Conservation (phyloP, 2,329 filamentous ascomycete species). For the Cercospora citrullina region DNA sequence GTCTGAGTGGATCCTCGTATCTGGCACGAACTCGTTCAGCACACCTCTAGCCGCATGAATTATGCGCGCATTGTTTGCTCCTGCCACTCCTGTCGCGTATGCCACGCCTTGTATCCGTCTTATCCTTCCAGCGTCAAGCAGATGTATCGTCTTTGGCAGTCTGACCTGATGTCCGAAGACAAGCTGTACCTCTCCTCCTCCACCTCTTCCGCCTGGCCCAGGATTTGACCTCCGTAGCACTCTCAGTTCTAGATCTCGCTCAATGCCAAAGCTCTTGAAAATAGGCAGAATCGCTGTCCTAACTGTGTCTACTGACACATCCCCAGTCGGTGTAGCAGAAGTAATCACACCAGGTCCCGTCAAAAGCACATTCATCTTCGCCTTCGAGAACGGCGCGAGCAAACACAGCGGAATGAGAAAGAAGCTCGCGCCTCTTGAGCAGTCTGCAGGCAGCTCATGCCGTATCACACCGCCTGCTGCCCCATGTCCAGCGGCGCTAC, state of each 20-base stretch:
- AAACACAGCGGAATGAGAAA: conserved; percentile 88
- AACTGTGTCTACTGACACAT: conserved; percentile 90
- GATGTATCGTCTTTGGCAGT: conserved; percentile 88
- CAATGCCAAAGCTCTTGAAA: conserved; percentile 87
- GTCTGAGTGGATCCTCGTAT: conserved; percentile 84
- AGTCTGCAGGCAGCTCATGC: conserved; percentile 75
- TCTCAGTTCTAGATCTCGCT: conserved; percentile 78
- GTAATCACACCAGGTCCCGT: conserved; percentile 92
- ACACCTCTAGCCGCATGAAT: conserved; percentile 87
- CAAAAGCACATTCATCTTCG: conserved; percentile 85
- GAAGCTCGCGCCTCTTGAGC: conserved; percentile 81
- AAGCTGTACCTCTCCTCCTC: conserved; percentile 89
- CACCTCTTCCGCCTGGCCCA: conserved; percentile 71
- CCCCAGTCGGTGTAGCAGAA: conserved; percentile 75
- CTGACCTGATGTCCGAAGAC: conserved; percentile 91
- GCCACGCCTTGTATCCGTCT: conserved; percentile 90
- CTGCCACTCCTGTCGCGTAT: conserved; percentile 88
- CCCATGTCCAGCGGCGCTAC: conserved; percentile 73
- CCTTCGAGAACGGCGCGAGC: conserved; percentile 89
- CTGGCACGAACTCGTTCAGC: conserved; percentile 79
- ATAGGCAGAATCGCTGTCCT: conserved; percentile 88
- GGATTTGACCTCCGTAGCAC: conserved; percentile 78
- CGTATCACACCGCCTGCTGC: conserved; percentile 73
- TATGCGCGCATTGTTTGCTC: conserved; percentile 91
- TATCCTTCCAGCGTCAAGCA: conserved; percentile 79